A percentile compares a stretch with the other conserved stretches of the same genome.
These are phyloP conservation scores for Zhuliangozyma blackwelliae DNA, from an alignment of 1,139 yeast genomes.

Conservation along the genomic window DNA sequence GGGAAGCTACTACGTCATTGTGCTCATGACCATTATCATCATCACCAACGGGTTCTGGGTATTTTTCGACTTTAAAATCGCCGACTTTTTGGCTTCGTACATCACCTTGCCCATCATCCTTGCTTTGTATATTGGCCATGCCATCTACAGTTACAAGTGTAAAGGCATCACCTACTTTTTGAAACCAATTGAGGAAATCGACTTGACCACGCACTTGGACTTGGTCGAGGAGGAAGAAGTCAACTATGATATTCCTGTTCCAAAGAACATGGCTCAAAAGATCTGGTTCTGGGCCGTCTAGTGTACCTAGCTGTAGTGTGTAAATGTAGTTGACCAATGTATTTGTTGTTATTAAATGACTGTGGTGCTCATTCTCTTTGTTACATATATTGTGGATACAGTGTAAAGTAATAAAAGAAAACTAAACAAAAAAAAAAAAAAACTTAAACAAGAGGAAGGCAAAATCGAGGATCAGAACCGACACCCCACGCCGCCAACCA, in stretches of 20 bases:
- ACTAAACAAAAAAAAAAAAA: too few relatives aligned
- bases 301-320: neutral
- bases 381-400: neutral
- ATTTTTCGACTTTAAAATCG: slow-evolving; percentile 47
- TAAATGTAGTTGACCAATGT: neutral
- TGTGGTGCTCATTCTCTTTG: slow-evolving; percentile 1
- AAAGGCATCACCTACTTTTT: slow-evolving; percentile 29
- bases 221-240: slow-evolving; percentile 35
- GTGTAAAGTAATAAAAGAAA: neutral
- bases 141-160: slow-evolving; percentile 23
- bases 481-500: too few relatives aligned
- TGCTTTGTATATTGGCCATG: slow-evolving; percentile 43
- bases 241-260: slow-evolving; percentile 20
- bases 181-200: slow-evolving; percentile 40
- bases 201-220: slow-evolving; percentile 42
- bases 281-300: slow-evolving; percentile 37
- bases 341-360: neutral
- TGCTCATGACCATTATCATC: slow-evolving; percentile 41
- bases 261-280: slow-evolving; percentile 28
- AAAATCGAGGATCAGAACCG: too few relatives aligned
- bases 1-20: slow-evolving; percentile 46
- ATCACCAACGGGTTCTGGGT: slow-evolving; percentile 57
- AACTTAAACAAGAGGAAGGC: too few relatives aligned
- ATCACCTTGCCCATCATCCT: slow-evolving; percentile 54
- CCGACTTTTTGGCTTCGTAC: slow-evolving; percentile 59